Evolutionary conservation across 805 yeast species (phyloP).

Genomic region (Saccharomyces mikatae): DNA sequence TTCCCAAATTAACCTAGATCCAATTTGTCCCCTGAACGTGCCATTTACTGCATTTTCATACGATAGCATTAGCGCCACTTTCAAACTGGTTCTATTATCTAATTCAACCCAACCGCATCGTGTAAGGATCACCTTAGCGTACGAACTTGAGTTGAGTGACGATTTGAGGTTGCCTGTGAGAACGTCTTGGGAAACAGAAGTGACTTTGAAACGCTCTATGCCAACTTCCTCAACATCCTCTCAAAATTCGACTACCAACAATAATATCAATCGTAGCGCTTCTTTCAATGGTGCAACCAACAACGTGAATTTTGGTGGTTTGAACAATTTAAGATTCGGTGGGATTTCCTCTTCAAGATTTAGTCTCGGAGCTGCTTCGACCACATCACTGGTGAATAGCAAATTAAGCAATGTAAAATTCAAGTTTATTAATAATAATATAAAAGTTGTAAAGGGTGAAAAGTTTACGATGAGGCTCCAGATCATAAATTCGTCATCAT

Average conservation of each 20-base stretch:
- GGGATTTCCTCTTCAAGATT: background rate
- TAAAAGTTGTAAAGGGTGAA: constrained; percentile 17
- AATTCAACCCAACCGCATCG: constrained; percentile 15
- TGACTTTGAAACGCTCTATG: constrained; percentile 20
- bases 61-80: constrained; percentile 24
- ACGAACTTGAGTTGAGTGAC: constrained; percentile 6
- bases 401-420: constrained; percentile 21
- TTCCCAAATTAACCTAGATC: constrained; percentile 15
- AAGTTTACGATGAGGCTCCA: constrained; percentile 22
- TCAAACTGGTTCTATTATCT: constrained; percentile 18
- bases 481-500: constrained; percentile 21
- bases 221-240: constrained; percentile 4
- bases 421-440: constrained; percentile 18
- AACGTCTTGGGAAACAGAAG: constrained; percentile 29
- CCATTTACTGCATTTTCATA: constrained; percentile 17
- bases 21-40: constrained; percentile 15
- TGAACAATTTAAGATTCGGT: background rate
- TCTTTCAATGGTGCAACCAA: background rate
- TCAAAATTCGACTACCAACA: background rate
- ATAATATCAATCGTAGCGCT: background rate
- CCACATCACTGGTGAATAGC: constrained; percentile 16
- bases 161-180: constrained; percentile 10
- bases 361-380: constrained; percentile 6
- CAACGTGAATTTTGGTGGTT: background rate
- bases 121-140: constrained; percentile 19